phyloP scores from a whole-genome alignment of 1,284 basidiomycete genomes.

The Cryptococcus sp. region DNA sequence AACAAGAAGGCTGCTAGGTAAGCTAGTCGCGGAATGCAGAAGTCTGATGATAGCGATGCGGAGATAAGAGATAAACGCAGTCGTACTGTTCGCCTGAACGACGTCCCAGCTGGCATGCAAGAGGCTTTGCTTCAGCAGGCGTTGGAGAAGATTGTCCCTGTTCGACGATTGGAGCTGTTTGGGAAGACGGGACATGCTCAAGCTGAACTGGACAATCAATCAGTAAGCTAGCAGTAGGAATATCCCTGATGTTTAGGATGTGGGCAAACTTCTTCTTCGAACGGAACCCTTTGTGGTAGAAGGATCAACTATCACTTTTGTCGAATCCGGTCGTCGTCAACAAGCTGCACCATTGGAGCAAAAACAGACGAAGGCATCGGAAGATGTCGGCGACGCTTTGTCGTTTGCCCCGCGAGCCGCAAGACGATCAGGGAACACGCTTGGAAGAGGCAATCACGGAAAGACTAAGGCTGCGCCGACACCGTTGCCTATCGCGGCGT shows the following conservation, averaged over 20 bases:
- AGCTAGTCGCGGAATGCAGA: not conserved
- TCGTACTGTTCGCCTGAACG: slow-evolving; percentile 64
- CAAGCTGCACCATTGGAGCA: not conserved
- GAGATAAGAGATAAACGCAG: slow-evolving; percentile 54
- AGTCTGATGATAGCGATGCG: slow-evolving; percentile 4
- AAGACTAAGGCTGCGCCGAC: slow-evolving; percentile 6
- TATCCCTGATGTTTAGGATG: slow-evolving; percentile 56
- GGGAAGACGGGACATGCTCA: slow-evolving; percentile 63
- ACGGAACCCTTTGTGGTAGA: slow-evolving; percentile 65
- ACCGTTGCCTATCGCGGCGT: not conserved
- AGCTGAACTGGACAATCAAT: slow-evolving; percentile 66
- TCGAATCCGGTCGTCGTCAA: slow-evolving; percentile 6
- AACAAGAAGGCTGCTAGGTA: slow-evolving; percentile 25
- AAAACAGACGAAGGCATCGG: not conserved
- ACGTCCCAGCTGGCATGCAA: slow-evolving; percentile 68
- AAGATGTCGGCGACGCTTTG: not conserved
- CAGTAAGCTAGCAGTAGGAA: slow-evolving; percentile 54
- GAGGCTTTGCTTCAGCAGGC: slow-evolving; percentile 84
- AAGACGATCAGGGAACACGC: slow-evolving; percentile 19
- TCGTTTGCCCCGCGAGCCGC: slow-evolving; percentile 31
- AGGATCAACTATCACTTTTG: slow-evolving; percentile 39
- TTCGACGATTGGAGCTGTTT: slow-evolving; percentile 74
- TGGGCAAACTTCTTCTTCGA: slow-evolving; percentile 66
- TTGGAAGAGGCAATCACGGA: slow-evolving; percentile 28
- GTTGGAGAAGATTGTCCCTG: slow-evolving; percentile 68